A percentile compares a stretch with the other conserved stretches of the same genome.
phyloP scores from a whole-genome alignment of 768 basidiomycete species.

The Lactarius quietus region DNA sequence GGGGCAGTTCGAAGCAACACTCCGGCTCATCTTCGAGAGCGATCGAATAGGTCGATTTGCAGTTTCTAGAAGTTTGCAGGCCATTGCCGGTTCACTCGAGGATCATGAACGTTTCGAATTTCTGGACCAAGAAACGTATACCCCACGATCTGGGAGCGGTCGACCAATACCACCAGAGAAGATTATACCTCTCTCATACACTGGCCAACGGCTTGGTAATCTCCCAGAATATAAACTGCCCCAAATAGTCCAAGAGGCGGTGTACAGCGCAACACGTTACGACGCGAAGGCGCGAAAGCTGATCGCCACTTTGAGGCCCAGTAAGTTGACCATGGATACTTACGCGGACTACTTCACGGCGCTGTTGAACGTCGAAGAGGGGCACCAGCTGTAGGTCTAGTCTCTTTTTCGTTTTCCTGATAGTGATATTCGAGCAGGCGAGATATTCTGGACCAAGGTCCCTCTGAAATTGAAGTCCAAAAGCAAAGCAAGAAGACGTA shows the following conservation, averaged over 20 bases:
- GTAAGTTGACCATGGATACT: background rate
- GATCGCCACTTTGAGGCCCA: background rate
- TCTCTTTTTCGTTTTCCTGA: conserved; percentile 5
- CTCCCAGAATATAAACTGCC: conserved; percentile 12
- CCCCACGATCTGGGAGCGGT: background rate
- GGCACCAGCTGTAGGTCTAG: conserved; percentile 48
- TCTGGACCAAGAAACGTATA: background rate
- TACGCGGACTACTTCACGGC: conserved; percentile 9
- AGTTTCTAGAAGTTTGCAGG: background rate
- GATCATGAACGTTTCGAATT: conserved; percentile 10
- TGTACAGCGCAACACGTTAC: background rate
- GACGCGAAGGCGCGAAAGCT: background rate
- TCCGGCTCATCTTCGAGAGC: conserved; percentile 9
- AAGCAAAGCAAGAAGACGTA: conserved; percentile 2
- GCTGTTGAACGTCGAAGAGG: conserved; percentile 27
- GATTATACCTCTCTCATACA: background rate
- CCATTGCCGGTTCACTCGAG: conserved; percentile 8
- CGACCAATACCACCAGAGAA: conserved; percentile 8
- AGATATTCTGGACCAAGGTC: conserved; percentile 4
- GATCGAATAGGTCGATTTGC: background rate
- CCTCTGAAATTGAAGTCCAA: background rate
- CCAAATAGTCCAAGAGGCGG: background rate
- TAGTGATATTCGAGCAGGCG: conserved; percentile 33
- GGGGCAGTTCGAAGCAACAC: conserved; percentile 12
- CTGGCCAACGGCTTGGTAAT: background rate